Percentiles rank a stretch among this genome's conserved stretches.
Conservation (phyloP, 2,329 filamentous ascomycete species). For the Aspergillus carbonarius region DNA sequence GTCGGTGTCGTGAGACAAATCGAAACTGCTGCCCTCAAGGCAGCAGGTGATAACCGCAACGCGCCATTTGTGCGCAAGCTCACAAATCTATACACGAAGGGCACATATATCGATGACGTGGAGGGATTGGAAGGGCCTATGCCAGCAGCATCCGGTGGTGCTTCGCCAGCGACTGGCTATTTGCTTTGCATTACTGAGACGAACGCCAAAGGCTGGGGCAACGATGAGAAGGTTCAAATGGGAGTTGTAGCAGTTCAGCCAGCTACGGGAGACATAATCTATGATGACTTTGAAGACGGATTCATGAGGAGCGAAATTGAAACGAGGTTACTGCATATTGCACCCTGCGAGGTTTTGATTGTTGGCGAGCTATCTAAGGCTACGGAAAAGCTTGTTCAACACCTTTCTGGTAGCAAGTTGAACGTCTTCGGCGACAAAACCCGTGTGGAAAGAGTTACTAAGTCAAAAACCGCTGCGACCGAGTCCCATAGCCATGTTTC, state of each 20-base stretch:
- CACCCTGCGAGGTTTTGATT: slow-evolving; percentile 91
- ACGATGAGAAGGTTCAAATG: slow-evolving; percentile 89
- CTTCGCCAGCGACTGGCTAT: slow-evolving; percentile 70
- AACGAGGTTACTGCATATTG: slow-evolving; percentile 90
- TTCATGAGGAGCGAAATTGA: slow-evolving; percentile 98
- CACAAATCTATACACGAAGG: slow-evolving; percentile 96
- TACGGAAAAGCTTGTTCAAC: slow-evolving; percentile 86
- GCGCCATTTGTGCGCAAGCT: slow-evolving; percentile 88
- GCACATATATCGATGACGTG: slow-evolving; percentile 92
- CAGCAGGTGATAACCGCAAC: slow-evolving; percentile 90
- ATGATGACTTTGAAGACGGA: slow-evolving; percentile 93
- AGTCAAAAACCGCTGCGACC: slow-evolving; percentile 75
- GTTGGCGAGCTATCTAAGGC: slow-evolving; percentile 87
- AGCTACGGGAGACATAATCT: slow-evolving; percentile 91
- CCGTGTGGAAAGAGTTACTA: slow-evolving; percentile 75
- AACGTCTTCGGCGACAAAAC: slow-evolving; percentile 92
- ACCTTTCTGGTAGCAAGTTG: slow-evolving; percentile 82
- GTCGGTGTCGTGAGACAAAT: slow-evolving; percentile 93
- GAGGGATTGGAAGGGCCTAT: slow-evolving; percentile 67
- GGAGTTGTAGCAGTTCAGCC: slow-evolving; percentile 94
- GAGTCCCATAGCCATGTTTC: slow-evolving; percentile 87
- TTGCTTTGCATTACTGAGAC: slow-evolving; percentile 88
- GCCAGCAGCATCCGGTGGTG: slow-evolving; percentile 57
- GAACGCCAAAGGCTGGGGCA: slow-evolving; percentile 74
- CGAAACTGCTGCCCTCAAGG: slow-evolving; percentile 93